phyloP scores from a whole-genome alignment of 306 rosid genomes.

The Purshia tridentata region DNA sequence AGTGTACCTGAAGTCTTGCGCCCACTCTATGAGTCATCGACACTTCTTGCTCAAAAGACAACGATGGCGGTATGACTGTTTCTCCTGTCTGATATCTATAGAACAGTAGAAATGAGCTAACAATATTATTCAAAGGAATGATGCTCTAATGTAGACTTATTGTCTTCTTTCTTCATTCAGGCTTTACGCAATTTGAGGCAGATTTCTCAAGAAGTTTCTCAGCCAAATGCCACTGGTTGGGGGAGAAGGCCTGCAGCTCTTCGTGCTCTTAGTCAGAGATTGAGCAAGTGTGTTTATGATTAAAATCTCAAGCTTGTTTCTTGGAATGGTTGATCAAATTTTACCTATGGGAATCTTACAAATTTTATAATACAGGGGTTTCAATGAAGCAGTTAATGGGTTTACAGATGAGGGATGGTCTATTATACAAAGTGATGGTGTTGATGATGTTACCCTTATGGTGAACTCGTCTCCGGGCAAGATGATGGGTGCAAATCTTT shows the following conservation, averaged over 20 bases:
- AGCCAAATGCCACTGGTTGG: conserved; percentile 89
- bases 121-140: not conserved
- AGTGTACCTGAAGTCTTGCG: conserved; percentile 97
- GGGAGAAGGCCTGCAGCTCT: conserved; percentile 93
- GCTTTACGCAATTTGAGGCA: conserved; percentile 91
- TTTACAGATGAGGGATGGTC: conserved; percentile 96
- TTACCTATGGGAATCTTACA: not conserved
- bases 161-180: conserved; percentile 43
- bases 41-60: conserved; percentile 87
- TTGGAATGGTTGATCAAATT: conserved; percentile 12
- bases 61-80: conserved; percentile 74
- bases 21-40: conserved; percentile 87
- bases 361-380: conserved; percentile 59
- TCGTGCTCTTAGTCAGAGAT: conserved; percentile 78
- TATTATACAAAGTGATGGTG: conserved; percentile 88
- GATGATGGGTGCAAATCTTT: conserved; percentile 72
- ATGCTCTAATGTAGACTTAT: conserved; percentile 18
- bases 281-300: conserved; percentile 65
- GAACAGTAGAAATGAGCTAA: not conserved
- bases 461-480: conserved; percentile 88
- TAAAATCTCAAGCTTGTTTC: conserved; percentile 9
- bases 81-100: conserved; percentile 1
- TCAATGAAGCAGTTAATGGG: conserved; percentile 96
- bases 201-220: conserved; percentile 95
- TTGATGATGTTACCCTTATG: conserved; percentile 88